Base-by-base conservation (phyloP, 2,329 filamentous ascomycete genomes). In the Pestalotiopsis sp. region DNA sequence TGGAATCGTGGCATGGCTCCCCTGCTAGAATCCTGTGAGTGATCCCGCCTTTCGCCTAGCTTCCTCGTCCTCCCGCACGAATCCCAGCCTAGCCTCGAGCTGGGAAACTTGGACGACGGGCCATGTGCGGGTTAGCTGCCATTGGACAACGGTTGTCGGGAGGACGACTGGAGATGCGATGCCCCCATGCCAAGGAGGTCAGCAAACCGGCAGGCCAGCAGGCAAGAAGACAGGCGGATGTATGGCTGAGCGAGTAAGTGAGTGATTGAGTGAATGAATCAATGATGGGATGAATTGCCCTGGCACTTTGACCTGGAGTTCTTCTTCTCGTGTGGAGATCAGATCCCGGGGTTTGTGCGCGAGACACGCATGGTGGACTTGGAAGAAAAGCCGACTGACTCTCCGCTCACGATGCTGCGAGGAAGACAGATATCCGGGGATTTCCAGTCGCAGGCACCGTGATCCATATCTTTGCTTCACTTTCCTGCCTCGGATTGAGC, bases 31-130 rank as follows among this genome's bases (percentile, higher is more conserved):
- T 70, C 68, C 68, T 74, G 73, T 73, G 70, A 58, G 73, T 73
- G 74, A 75, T 75, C 72, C 73, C 73, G 73, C 73, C 70, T 72
- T 74, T 74, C 70, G 73, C 72, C 72, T 73, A 70, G 72, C 69
- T 71, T 69, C 58, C 69, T 67, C 61, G 58, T 71, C 66, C 66
- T 69, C 73, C 71, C 69, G 70, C 70, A 67, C 70, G 59, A 64
- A 27, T 41, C 49, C 56, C 52, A 41, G 52, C n/a, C 57, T 68
- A 68, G 41, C 31, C 56, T 64, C 13, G 31, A 57, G 49, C 68
- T 49, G 68, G 64, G 45, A 66, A 66, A 38, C 58, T 17, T 31
- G 36, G 57, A 52, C 65, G 41, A 23, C 25, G n/a, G 41, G 25
- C 25, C 20, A 25, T 39, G n/a, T 65, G 49, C 20, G n/a, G 38